Evolutionary conservation across 306 rosid genomes (phyloP).

Genomic region (Abrus precatorius): DNA sequence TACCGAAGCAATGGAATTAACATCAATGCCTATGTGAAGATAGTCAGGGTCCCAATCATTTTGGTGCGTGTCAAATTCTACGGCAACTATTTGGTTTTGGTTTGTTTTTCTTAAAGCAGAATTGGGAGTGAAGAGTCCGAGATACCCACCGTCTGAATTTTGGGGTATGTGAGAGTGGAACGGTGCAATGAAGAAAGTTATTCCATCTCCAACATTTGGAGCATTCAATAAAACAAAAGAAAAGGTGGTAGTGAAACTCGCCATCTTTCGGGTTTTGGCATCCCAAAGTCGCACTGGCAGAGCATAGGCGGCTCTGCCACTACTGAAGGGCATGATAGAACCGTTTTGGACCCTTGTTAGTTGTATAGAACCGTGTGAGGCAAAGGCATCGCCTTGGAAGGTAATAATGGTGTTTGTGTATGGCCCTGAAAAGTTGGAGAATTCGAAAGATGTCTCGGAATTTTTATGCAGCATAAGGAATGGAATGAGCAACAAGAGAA

Average conservation of each 20-base stretch:
- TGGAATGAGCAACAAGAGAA: slow-evolving; percentile 24
- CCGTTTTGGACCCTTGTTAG: slow-evolving; percentile 16
- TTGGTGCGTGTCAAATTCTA: slow-evolving; percentile 52
- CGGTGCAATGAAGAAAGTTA: slow-evolving; percentile 54
- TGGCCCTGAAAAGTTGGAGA: slow-evolving; percentile 7
- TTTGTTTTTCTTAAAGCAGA: background rate
- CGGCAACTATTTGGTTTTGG: slow-evolving; percentile 35
- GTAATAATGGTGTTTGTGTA: background rate
- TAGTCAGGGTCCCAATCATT: slow-evolving; percentile 51
- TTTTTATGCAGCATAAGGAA: slow-evolving; percentile 28
- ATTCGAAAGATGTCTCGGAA: background rate
- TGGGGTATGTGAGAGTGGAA: slow-evolving; percentile 33
- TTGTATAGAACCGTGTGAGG: background rate
- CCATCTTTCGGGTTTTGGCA: background rate
- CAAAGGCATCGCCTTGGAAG: slow-evolving; percentile 40
- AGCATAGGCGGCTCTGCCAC: slow-evolving; percentile 48
- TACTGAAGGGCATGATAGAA: background rate
- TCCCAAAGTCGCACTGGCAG: slow-evolving; percentile 42
- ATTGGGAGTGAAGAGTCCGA: slow-evolving; percentile 45
- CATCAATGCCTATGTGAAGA: slow-evolving; percentile 53
- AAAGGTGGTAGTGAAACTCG: slow-evolving; percentile 27
- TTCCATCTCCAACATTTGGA: slow-evolving; percentile 2
- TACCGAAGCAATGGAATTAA: slow-evolving; percentile 37
- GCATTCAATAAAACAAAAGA: background rate
- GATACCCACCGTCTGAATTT: slow-evolving; percentile 43